phyloP scores from a whole-genome alignment of 78 protist genomes.

The Protostelium mycophagum region DNA sequence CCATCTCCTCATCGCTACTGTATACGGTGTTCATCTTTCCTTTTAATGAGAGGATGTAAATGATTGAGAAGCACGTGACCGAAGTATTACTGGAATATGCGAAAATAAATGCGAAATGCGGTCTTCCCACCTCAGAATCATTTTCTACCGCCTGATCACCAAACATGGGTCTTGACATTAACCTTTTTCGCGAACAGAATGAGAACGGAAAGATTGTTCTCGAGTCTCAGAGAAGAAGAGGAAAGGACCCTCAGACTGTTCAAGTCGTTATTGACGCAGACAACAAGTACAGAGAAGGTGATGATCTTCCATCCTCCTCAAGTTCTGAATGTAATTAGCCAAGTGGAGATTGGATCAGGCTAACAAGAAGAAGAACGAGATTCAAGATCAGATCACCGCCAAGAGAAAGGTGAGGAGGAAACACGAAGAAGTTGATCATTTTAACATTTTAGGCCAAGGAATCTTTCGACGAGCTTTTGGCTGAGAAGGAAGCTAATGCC shows the following conservation, averaged over 20 bases:
- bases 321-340: slow-evolving; percentile 4
- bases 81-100: too few relatives aligned
- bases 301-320: not conserved
- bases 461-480: slow-evolving; percentile 21
- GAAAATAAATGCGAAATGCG: too few relatives aligned
- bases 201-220: slow-evolving; percentile 88
- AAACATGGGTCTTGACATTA: slow-evolving; percentile 87
- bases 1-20: not conserved
- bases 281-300: slow-evolving; percentile 12
- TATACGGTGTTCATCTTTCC: not conserved
- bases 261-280: slow-evolving; percentile 79
- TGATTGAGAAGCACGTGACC: too few relatives aligned
- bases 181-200: slow-evolving; percentile 79
- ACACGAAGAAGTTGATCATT: too few relatives aligned
- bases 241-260: slow-evolving; percentile 56
- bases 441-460: not conserved
- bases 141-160: too few relatives aligned
- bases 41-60: too few relatives aligned
- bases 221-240: slow-evolving; percentile 89
- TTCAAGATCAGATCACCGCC: slow-evolving; percentile 29
- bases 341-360: slow-evolving; percentile 25
- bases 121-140: too few relatives aligned
- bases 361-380: slow-evolving; percentile 18
- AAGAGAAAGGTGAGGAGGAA: slow-evolving; percentile 43
- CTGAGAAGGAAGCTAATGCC: slow-evolving; percentile 26